Evolutionary conservation across 106 monocot genomes (phyloP), one percentile per base, ranked within the genome.

Genomic region (Cymbidium sinense): DNA sequence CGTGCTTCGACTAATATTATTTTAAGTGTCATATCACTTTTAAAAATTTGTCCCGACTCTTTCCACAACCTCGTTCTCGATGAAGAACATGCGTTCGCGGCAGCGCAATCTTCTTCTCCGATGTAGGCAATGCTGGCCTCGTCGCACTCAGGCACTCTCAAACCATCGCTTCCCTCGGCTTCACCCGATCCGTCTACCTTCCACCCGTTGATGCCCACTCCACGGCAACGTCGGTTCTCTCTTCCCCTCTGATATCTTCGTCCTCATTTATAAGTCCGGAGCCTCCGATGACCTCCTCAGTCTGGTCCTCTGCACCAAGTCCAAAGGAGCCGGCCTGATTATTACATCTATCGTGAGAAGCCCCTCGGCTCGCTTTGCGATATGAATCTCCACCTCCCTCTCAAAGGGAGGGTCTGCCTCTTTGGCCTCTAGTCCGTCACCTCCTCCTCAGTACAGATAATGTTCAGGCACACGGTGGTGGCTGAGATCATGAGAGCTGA

Each of bases 221-320:
- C 95, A 96, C 82, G 95, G 95, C 30, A 93, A 91, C 89, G 85
- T 96, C 75, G 90, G 95, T 29, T 80, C 75, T n/a, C 52, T 96
- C 41, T 88, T 81, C 44, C 81, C 84, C 34, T 12, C 39, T 1
- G 93, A 96, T 73, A 27, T 93, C 77, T 77, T 96, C 47, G 79
- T 96, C n/a, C 83, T 96, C 20, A 39, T 96, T 70, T 96, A 93
- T 69, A 96, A 96, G 80, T 93, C 93, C n/a, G 95, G 95, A n/a
- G 62, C 93, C 65, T 96, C 91, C 34, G 91, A 93, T n/a, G 93
- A 91, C 82, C 84, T 93, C 28, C 81, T 93, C 47, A 70, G 65
- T 3, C 84, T 96, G 36, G 93, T 84, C 5, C 95, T 88, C 78
- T 95, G 89, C 70, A 88, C 88, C 17, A 79, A 84, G 52, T 86